Base-by-base conservation (phyloP, 2,329 filamentous ascomycete species). In the Fusarium sarcochroum region DNA sequence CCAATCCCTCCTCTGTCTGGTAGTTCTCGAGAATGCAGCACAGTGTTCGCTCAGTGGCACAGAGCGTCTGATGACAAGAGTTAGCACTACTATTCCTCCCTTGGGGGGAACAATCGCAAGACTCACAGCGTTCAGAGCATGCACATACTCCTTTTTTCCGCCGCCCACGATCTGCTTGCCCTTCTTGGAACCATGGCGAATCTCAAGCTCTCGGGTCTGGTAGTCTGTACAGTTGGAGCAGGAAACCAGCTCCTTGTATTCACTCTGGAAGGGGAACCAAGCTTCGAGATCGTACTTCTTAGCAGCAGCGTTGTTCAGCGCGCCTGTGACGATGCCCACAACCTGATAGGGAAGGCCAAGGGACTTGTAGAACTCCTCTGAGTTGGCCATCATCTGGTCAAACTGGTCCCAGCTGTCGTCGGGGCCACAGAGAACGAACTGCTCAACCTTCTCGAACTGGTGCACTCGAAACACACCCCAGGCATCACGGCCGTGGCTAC, bases 201-300 rank as follows among this genome's bases (percentile, higher is more conserved):
- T 97, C 80, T 98, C 95, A 14, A 99, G 87, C 72, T 94, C 94
- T 58, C 96, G 89, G 23, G 93, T 94, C 84, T 99, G 96, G 84
- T 98, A 98, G 79, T 98, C 95, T 44, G 93, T 97, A 85, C 96
- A 99, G 83, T 99, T 99, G 65, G 93, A 97, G 87, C 94, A 97
- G 20, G 93, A 97, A 50, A 98, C 96, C 27, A 99, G 88, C 83
- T 98, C 96, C 83, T 98, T 98, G 87, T 98, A 99, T 81, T 98
- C 96, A 74, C 92, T 92, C 80, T 98, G 94, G 85, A 92, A 97
- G 17, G 93, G 94, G 80, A 97, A 97, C 93, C 94, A 97, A 4
- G 96, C 95, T 80, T 99, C 96, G 21, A 99, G 86, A 76, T 99
- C 96, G 78, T 91, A 94, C 82, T 99, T 99, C 87, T 97, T 98